phyloP scores from a whole-genome alignment of 2,329 filamentous ascomycete genomes.

The Talaromyces funiculosus region DNA sequence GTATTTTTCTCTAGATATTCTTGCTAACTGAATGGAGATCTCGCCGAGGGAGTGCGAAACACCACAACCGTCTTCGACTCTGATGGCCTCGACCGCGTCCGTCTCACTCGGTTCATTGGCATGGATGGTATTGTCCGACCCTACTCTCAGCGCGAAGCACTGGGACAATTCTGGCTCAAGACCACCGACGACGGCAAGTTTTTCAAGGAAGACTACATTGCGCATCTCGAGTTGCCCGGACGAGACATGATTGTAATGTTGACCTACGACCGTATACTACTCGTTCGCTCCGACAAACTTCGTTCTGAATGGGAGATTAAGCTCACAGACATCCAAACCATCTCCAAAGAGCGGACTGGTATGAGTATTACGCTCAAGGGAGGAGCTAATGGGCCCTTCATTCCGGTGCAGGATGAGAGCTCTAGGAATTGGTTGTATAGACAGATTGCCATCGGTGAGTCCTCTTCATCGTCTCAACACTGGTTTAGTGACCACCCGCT shows the following conservation, averaged over 20 bases:
- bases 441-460: conserved; percentile 56
- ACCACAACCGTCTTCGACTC: conserved; percentile 98
- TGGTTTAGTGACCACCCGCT: background rate
- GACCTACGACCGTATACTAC: conserved; percentile 79
- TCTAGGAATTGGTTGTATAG: conserved; percentile 61
- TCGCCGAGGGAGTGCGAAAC: conserved; percentile 95
- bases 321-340: conserved; percentile 92
- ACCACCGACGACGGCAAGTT: conserved; percentile 95
- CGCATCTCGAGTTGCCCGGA: conserved; percentile 82
- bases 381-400: conserved; percentile 87
- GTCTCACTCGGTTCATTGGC: conserved; percentile 87
- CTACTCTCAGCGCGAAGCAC: conserved; percentile 88
- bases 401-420: conserved; percentile 87
- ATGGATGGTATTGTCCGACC: conserved; percentile 89
- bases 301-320: conserved; percentile 94
- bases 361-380: conserved; percentile 84
- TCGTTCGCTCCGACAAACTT: conserved; percentile 79
- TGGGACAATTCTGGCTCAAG: conserved; percentile 98
- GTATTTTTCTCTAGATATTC: background rate
- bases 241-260: conserved; percentile 89
- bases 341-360: conserved; percentile 92
- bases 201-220: conserved; percentile 97
- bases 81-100: conserved; percentile 86
- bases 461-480: background rate
- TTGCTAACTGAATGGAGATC: conserved; percentile 43